A percentile compares a stretch with the other conserved stretches of the same genome.
Evolutionary conservation across 176 grass and related monocot genomes (phyloP).

Genomic region (Rhynchospora breviuscula): DNA sequence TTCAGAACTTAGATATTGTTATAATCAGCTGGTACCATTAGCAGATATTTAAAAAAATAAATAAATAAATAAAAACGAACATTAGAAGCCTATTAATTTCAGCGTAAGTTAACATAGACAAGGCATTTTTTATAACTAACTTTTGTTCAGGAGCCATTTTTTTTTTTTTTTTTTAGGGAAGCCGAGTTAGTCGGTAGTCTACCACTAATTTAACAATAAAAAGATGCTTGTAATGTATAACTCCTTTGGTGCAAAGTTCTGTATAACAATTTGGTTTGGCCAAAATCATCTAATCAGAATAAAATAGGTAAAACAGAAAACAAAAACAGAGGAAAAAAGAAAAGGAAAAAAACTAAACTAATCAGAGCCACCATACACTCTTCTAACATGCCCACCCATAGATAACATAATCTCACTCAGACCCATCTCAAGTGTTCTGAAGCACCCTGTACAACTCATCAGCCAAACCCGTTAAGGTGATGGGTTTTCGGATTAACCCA

Average conservation of each 20-base stretch:
- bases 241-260: slow-evolving; percentile 2
- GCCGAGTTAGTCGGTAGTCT: neutral
- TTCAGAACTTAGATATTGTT: neutral
- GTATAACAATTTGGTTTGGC: slow-evolving; percentile 18
- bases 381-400: slow-evolving; percentile 2
- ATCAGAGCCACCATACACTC: slow-evolving; percentile 7
- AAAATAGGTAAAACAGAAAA: slow-evolving; percentile 3
- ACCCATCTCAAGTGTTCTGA: slow-evolving; percentile 58
- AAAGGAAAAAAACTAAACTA: slow-evolving; percentile 12
- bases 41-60: too few species aligned
- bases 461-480: slow-evolving; percentile 51
- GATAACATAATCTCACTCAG: slow-evolving; percentile 20
- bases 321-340: neutral
- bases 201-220: neutral
- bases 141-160: neutral
- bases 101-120: neutral
- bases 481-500: slow-evolving; percentile 71
- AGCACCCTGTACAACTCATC: slow-evolving; percentile 90
- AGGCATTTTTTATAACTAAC: neutral
- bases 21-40: too few species aligned
- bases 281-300: slow-evolving; percentile 26
- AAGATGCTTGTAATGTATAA: neutral
- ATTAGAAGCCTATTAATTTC: too few species aligned
- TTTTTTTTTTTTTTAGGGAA: neutral
- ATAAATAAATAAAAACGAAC: too few species aligned